Base-by-base conservation (phyloP, 2,329 filamentous ascomycete species). In the Sordariomycetes sp. region DNA sequence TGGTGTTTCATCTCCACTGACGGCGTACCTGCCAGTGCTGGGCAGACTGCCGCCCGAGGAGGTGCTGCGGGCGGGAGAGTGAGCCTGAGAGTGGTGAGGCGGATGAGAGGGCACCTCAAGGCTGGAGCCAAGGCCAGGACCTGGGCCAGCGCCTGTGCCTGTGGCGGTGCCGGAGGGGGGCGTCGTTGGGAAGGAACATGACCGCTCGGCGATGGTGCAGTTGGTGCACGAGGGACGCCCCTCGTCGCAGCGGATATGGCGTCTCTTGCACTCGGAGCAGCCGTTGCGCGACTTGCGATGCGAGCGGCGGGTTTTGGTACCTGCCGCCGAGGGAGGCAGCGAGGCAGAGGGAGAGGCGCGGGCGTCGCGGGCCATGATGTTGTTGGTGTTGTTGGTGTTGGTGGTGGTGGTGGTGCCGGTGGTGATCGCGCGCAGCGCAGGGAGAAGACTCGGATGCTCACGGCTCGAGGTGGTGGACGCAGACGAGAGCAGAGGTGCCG, bases 171-270 rank as follows among this genome's bases (percentile, higher is more conserved):
- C 9, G 15, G 38, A 25, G 11, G 38, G 25, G 8, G 42, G 18
- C 8, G 37, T 27, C 8, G 32, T 20, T 10, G 36, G 54, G 29
- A 55, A 66, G 0, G 55, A 54, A 37, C 61, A 66, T 6, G 39
- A 37, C 6, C 55, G 48, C 32, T 59, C 51, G 26, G 54, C 54
- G 28, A 55, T 53, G 15, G 49, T 43, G 41, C 62, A 66, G 38
- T 64, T 61, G 29, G 49, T 51, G 39, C 63, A 66, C 1, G 49
- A 37, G 2, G 63, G 63, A 4, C 52, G 53, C 7, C 41, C 51
- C 44, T 66, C 61, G 35, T 66, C 63, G 46, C 63, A 66, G 23
- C 59, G 60, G 35, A 61, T 59, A 29, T 63, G 59, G 2, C 59
- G 50, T 12, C 55, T 41, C 45, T 63, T 63, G 46, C 59, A 63